Evolutionary conservation across 164 flowering plant species (phyloP).

Genomic region (Vitis cinerea): DNA sequence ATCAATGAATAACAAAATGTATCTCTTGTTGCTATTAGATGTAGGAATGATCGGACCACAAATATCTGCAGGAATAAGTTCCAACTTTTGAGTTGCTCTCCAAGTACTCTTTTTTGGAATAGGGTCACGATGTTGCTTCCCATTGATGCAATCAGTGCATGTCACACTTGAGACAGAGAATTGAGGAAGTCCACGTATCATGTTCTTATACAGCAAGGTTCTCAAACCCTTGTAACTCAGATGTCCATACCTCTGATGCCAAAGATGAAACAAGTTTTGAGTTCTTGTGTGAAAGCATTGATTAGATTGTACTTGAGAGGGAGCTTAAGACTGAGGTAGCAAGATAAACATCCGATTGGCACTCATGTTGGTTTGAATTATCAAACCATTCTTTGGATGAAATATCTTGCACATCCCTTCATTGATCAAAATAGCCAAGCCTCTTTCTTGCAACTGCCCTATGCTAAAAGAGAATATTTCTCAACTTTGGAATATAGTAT

Average conservation of each 20-base stretch:
- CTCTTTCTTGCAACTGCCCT: too few relatives aligned
- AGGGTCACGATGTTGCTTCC: background rate
- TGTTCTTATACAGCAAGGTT: slow-evolving; percentile 4
- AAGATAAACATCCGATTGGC: slow-evolving; percentile 7
- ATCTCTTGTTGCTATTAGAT: slow-evolving; percentile 15
- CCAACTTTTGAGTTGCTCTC: slow-evolving; percentile 17
- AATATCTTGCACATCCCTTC: too few relatives aligned
- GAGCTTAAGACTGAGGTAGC: slow-evolving; percentile 1
- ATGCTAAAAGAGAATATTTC: too few relatives aligned
- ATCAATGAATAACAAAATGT: slow-evolving; percentile 12
- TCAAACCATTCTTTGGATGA: too few relatives aligned
- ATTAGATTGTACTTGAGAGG: background rate
- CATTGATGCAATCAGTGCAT: too few relatives aligned
- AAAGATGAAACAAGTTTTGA: background rate
- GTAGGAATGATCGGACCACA: slow-evolving; percentile 9
- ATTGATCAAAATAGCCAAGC: too few relatives aligned
- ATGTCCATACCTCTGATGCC: slow-evolving; percentile 14
- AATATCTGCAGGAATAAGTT: slow-evolving; percentile 6
- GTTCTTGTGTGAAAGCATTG: too few relatives aligned
- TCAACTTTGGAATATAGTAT: too few relatives aligned
- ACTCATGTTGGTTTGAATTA: too few relatives aligned
- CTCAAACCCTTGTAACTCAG: slow-evolving; percentile 16
- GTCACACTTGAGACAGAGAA: too few relatives aligned
- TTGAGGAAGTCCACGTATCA: slow-evolving; percentile 3
- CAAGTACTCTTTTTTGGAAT: slow-evolving; percentile 14